These are phyloP conservation scores for Fusarium sp. DNA, from an alignment of 2,329 filamentous ascomycete genomes.

Conservation along the genomic window DNA sequence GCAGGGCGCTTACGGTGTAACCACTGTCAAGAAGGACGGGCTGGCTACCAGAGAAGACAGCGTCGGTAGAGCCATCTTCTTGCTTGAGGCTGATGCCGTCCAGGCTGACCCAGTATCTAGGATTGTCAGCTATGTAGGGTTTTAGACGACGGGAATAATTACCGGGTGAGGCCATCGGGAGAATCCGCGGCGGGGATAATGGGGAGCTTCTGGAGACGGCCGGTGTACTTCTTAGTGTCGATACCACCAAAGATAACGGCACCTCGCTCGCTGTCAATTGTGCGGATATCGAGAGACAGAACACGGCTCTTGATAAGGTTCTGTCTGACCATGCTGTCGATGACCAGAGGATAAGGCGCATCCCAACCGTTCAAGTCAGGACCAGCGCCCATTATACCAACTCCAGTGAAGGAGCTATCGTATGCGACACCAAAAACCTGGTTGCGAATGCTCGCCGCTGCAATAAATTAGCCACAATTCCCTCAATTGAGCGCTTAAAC, in stretches of 20 bases:
- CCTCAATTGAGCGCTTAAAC: neutral
- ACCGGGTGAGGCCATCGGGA: conserved; percentile 51
- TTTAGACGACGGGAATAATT: neutral
- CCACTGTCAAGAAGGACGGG: conserved; percentile 74
- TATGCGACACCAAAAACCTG: conserved; percentile 54
- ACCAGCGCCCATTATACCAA: conserved; percentile 53
- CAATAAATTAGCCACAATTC: conserved; percentile 1
- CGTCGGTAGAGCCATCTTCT: conserved; percentile 52
- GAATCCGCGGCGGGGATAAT: conserved; percentile 60
- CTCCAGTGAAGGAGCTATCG: conserved; percentile 45
- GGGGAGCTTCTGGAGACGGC: conserved; percentile 65
- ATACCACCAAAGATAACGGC: conserved; percentile 67
- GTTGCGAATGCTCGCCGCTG: conserved; percentile 50
- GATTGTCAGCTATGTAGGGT: neutral
- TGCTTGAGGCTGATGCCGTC: conserved; percentile 53
- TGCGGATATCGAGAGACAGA: conserved; percentile 53
- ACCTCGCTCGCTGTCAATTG: conserved; percentile 48
- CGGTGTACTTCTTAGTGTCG: conserved; percentile 66
- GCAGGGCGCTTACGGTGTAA: conserved; percentile 75
- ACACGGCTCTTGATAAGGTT: conserved; percentile 54
- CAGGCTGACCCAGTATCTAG: conserved; percentile 58
- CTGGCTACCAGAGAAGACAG: conserved; percentile 58
- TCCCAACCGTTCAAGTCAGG: conserved; percentile 52
- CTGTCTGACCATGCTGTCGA: conserved; percentile 52
- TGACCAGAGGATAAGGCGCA: conserved; percentile 50